Evolutionary conservation across 1,139 yeast genomes (phyloP), one percentile per base, ranked within the genome.

Genomic region (Pichia sp.): DNA sequence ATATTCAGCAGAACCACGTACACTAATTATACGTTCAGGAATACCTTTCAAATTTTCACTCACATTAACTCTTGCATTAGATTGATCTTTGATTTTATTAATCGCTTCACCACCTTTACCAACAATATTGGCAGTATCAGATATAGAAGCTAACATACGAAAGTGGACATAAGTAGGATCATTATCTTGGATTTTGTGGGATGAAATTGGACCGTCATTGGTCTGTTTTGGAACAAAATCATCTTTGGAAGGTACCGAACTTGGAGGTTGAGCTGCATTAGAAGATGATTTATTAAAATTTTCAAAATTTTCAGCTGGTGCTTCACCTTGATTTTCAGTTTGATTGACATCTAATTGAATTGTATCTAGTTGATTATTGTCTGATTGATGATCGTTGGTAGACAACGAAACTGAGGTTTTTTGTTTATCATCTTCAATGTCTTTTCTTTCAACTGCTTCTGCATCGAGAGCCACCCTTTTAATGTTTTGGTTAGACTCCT

Each of bases 21-120:
- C 83, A 56, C 84, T 80, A 25, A 89, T 77, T 47, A 90, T 84
- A 56, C 97, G 75, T 63, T 87, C 96, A 3, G 86, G 84, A 8
- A 84, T 80, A 27, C 85, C 88, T 59, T 80, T 77, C 52, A 84
- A 71, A 64, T 87, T 87, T 47, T 87, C 95, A 61, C 89, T 82
- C n/a, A 87, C 88, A 62, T 83, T 82, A 50, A 88, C 76, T 56
- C 86, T 74, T 13, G 88, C 87, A 52, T 75, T 75, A 7, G 95
- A 83, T 52, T 75, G 74, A 31, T 79, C 84, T 57, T 90, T 80
- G 48, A 88, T 76, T 56, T 76, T 83, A 49, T 79, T 76, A 53
- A 87, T 86, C 19, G 76, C 79, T 53, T 83, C 87, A 14, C 96
- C 96, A 53, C 83, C 84, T 60, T 83, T 84, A 1, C 96, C 96